Evolutionary conservation across 164 flowering plant genomes (phyloP).

Genomic region (Houttuynia cordata): DNA sequence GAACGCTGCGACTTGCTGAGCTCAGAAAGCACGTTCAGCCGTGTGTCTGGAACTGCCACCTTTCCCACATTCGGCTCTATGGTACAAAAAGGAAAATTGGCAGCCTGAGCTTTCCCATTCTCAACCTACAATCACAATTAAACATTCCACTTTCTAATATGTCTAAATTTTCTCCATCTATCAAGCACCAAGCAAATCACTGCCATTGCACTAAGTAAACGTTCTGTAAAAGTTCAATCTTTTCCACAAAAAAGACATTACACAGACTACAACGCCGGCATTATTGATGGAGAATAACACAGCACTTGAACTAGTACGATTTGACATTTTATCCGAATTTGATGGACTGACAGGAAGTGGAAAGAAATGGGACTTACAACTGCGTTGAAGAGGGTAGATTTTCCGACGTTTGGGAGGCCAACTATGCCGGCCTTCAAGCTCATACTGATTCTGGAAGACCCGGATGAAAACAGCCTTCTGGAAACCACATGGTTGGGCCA

Average conservation of each 20-base stretch:
- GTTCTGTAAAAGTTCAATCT: neutral
- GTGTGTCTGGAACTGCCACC: conserved; percentile 90
- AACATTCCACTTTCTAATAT: neutral
- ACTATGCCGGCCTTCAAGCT: conserved; percentile 96
- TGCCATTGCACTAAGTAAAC: neutral
- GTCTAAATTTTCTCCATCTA: neutral
- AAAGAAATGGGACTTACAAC: conserved; percentile 48
- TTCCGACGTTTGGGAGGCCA: conserved; percentile 97
- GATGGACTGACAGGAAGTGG: neutral
- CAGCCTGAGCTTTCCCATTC: conserved; percentile 99
- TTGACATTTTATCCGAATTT: no score
- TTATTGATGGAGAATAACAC: no score
- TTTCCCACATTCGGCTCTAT: conserved; percentile 98
- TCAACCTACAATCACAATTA: conserved; percentile 53
- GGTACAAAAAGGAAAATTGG: conserved; percentile 96
- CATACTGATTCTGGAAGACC: conserved; percentile 61
- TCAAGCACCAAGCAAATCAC: neutral
- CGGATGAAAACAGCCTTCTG: conserved; percentile 18
- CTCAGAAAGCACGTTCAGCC: conserved; percentile 70
- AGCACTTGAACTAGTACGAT: no score
- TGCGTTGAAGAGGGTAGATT: conserved; percentile 95
- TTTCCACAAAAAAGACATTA: no score
- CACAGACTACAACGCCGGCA: no score
- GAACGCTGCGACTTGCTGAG: conserved; percentile 79
- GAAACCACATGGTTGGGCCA: neutral